A percentile compares a stretch with the other conserved stretches of the same genome.
Evolutionary conservation across 2,329 filamentous ascomycete species (phyloP).

Genomic region (Fusarium poae): DNA sequence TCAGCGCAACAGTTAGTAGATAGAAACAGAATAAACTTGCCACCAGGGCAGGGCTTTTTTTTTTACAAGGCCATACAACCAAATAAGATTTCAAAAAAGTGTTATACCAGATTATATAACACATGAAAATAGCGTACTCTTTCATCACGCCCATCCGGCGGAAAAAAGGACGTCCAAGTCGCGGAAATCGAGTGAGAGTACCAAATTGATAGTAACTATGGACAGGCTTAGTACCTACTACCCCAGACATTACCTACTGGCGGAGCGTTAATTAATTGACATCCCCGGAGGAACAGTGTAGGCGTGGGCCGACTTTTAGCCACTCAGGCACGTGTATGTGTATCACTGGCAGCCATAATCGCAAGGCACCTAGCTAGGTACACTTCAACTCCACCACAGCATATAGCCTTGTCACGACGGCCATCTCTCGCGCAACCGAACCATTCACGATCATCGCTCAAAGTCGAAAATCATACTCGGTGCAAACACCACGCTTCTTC

Average conservation of each 20-base stretch:
- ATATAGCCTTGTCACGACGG: conserved; percentile 36
- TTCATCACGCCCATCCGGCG: no score
- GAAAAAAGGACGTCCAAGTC: neutral
- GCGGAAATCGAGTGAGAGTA: neutral
- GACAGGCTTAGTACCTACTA: neutral
- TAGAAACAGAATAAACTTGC: no score
- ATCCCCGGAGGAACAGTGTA: conserved; percentile 41
- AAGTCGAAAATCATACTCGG: neutral
- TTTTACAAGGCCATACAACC: no score
- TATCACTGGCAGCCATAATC: conserved; percentile 37
- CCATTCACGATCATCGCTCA: conserved; percentile 16
- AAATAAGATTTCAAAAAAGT: no score
- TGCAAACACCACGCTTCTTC: neutral
- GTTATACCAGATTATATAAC: no score
- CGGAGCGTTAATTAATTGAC: conserved; percentile 10
- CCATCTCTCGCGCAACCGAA: conserved; percentile 17
- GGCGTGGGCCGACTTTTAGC: conserved; percentile 29
- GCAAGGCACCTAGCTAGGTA: conserved; percentile 23
- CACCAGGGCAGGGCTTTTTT: no score
- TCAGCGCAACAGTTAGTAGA: no score
- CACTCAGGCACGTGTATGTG: conserved; percentile 45
- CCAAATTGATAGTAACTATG: neutral
- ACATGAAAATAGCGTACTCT: no score
- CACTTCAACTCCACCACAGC: conserved; percentile 38
- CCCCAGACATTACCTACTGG: conserved; percentile 26